Evolutionary conservation across 2,329 filamentous ascomycete species (phyloP).

Genomic region (Kalmusia sp.): DNA sequence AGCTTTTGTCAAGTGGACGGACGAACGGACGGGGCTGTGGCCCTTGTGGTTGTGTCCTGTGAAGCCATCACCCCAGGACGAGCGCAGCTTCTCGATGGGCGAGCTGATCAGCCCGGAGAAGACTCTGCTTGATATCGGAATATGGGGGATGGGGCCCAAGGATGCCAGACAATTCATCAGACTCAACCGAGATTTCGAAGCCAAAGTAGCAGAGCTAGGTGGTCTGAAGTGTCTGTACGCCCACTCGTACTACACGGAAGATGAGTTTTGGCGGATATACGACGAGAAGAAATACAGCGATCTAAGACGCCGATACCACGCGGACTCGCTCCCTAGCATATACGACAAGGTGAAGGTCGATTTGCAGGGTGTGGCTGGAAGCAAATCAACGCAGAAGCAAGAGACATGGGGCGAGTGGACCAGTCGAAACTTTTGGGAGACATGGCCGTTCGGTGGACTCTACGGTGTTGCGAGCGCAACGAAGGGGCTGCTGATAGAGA

Average conservation of each 20-base stretch:
- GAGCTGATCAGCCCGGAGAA: constrained; percentile 34
- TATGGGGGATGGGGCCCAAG: constrained; percentile 79
- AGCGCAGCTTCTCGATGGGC: constrained; percentile 39
- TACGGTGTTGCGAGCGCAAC: constrained; percentile 49
- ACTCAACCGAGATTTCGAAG: constrained; percentile 76
- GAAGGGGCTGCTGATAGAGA: constrained; percentile 39
- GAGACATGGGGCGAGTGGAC: constrained; percentile 39
- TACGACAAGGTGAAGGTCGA: constrained; percentile 69
- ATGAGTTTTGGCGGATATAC: constrained; percentile 74
- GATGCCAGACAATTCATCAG: constrained; percentile 65
- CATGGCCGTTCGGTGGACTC: constrained; percentile 47
- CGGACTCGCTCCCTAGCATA: constrained; percentile 68
- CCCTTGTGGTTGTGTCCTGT: constrained; percentile 67
- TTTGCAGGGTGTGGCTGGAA: constrained; percentile 43
- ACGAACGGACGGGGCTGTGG: constrained; percentile 57
- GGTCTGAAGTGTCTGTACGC: constrained; percentile 91
- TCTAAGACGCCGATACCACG: constrained; percentile 69
- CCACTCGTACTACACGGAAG: constrained; percentile 79
- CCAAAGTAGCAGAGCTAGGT: constrained; percentile 71
- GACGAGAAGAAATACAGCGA: constrained; percentile 66
- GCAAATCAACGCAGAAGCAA: constrained; percentile 6
- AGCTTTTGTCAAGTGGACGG: constrained; percentile 61
- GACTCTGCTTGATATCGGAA: constrained; percentile 56
- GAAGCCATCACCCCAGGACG: constrained; percentile 32
- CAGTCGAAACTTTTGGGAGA: constrained; percentile 35